These are phyloP conservation scores for Arthrinium phaeospermum DNA, from an alignment of 2,329 filamentous ascomycete genomes.

Conservation along the genomic window DNA sequence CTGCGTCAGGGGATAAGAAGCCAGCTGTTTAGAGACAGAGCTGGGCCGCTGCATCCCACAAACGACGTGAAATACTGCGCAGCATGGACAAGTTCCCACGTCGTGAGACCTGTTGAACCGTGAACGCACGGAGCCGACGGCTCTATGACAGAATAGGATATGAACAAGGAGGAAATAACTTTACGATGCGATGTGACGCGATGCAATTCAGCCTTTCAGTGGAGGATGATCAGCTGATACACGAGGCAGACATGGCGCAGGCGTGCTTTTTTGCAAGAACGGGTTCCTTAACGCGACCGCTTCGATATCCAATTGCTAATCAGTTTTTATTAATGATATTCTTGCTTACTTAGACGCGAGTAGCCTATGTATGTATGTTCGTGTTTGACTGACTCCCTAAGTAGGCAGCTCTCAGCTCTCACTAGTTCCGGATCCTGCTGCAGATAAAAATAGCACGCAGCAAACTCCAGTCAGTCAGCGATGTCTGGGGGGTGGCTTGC, in stretches of 20 bases:
- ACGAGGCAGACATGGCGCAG: constrained; percentile 6
- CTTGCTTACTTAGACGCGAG: constrained; percentile 10
- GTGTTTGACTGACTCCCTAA: neutral
- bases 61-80: neutral
- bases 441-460: constrained; percentile 1
- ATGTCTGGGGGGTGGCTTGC: neutral
- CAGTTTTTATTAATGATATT: constrained; percentile 12
- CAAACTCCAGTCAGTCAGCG: neutral
- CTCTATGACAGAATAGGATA: neutral
- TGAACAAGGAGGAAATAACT: neutral
- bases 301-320: constrained; percentile 14
- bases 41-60: neutral
- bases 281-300: neutral
- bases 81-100: neutral
- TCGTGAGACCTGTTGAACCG: neutral
- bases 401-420: neutral
- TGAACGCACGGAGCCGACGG: neutral
- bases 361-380: neutral
- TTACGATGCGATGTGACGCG: neutral
- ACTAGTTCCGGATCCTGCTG: neutral
- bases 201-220: neutral
- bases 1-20: constrained; percentile 13
- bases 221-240: neutral
- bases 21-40: constrained; percentile 13
- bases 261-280: constrained; percentile 2